These are phyloP conservation scores for Piper longum DNA, from an alignment of 164 flowering plant genomes.

Conservation along the genomic window DNA sequence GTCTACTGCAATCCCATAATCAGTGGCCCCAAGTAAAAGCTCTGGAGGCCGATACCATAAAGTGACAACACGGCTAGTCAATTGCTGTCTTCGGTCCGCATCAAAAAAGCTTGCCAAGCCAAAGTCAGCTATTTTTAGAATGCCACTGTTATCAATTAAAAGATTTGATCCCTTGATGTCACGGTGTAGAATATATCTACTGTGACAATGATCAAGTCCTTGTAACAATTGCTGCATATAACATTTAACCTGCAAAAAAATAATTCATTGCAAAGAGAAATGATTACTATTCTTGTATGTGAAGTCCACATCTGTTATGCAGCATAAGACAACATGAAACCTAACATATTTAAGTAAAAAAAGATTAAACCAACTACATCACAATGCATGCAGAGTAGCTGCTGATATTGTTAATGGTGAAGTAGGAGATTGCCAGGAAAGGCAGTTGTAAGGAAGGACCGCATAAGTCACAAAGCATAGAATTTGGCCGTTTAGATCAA, in stretches of 20 bases:
- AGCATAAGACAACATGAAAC: not conserved
- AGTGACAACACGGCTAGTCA: slow-evolving; percentile 95
- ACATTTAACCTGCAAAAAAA: slow-evolving; percentile 63
- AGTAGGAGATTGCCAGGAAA: not conserved
- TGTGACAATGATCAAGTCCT: slow-evolving; percentile 95
- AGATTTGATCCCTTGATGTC: slow-evolving; percentile 97
- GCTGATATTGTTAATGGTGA: not conserved
- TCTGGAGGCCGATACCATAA: slow-evolving; percentile 99
- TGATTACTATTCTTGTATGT: not conserved
- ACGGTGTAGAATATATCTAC: slow-evolving; percentile 78
- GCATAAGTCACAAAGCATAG: too few relatives aligned
- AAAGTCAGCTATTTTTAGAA: slow-evolving; percentile 89
- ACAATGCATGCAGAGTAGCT: not conserved
- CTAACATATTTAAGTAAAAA: not conserved
- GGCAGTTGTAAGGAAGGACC: not conserved
- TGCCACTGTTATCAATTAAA: slow-evolving; percentile 80
- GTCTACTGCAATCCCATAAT: slow-evolving; percentile 90
- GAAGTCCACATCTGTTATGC: not conserved
- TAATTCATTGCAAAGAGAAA: not conserved
- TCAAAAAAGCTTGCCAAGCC: slow-evolving; percentile 80
- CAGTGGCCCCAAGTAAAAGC: slow-evolving; percentile 87
- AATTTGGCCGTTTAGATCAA: not conserved
- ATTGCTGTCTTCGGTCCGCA: slow-evolving; percentile 55
- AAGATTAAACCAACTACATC: not conserved
- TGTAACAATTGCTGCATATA: slow-evolving; percentile 83